These are phyloP conservation scores for Fusarium sterilihyphosum DNA, from an alignment of 2,329 filamentous ascomycete genomes.

Conservation along the genomic window DNA sequence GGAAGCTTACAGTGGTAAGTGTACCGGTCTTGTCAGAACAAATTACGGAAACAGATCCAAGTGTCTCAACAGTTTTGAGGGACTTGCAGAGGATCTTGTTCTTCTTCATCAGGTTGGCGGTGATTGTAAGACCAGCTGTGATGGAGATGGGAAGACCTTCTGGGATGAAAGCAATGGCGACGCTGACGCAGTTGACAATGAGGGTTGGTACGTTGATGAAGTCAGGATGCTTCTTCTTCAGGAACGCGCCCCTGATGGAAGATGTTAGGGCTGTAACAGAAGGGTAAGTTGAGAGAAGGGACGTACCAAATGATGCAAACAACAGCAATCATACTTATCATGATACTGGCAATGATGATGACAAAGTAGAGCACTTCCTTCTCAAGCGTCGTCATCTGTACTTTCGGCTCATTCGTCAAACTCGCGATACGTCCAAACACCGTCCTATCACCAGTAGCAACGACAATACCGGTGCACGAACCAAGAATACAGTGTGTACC, in stretches of 20 bases:
- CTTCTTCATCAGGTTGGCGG: conserved; percentile 79
- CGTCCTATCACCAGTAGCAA: conserved; percentile 76
- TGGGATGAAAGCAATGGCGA: conserved; percentile 80
- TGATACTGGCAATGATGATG: conserved; percentile 75
- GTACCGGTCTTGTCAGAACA: conserved; percentile 84
- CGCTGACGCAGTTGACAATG: conserved; percentile 77
- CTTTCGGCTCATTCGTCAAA: conserved; percentile 75
- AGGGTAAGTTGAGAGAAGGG: conserved; percentile 31
- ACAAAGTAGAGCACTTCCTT: conserved; percentile 80
- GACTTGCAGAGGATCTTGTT: conserved; percentile 84
- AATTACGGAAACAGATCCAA: conserved; percentile 77
- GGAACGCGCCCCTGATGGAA: conserved; percentile 68
- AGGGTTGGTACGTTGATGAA: conserved; percentile 79
- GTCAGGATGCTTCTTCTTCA: conserved; percentile 70
- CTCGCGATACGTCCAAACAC: conserved; percentile 81
- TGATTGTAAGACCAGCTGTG: conserved; percentile 77
- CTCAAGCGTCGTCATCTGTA: conserved; percentile 74
- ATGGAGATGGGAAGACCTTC: conserved; percentile 78
- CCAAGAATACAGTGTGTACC: conserved; percentile 83
- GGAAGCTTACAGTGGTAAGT: conserved; percentile 56
- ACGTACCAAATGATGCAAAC: conserved; percentile 60
- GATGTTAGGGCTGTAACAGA: rapidly evolving
- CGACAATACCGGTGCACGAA: conserved; percentile 71
- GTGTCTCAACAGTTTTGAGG: conserved; percentile 79
- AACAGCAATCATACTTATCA: conserved; percentile 71